Evolutionary conservation across 768 basidiomycete genomes (phyloP).

Genomic region (Royoungia palumana): DNA sequence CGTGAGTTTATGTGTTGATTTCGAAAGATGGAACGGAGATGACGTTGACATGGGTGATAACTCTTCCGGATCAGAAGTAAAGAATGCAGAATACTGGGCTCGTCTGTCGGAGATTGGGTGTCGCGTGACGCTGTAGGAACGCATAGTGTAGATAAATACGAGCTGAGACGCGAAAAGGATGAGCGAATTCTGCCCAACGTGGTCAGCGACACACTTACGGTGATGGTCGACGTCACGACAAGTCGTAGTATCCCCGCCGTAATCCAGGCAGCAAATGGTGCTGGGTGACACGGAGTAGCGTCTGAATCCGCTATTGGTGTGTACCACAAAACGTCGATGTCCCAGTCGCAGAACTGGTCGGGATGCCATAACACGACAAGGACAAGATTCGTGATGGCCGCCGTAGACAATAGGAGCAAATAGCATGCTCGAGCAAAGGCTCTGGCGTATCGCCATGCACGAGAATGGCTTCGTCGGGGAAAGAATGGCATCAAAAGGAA

Average conservation of each 20-base stretch:
- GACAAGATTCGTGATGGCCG: constrained; percentile 53
- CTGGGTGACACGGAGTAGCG: constrained; percentile 13
- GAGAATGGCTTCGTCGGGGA: constrained; percentile 23
- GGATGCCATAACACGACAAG: constrained; percentile 54
- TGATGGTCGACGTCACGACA: constrained; percentile 45
- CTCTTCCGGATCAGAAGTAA: constrained; percentile 21
- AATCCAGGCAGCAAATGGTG: constrained; percentile 51
- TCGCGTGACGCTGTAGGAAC: constrained; percentile 13
- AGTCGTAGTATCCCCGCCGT: constrained; percentile 51
- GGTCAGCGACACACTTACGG: constrained; percentile 42
- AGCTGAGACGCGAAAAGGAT: constrained; percentile 16
- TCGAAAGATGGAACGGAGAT: constrained; percentile 10
- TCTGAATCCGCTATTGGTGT: constrained; percentile 29
- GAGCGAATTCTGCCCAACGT: neutral
- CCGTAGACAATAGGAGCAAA: constrained; percentile 46
- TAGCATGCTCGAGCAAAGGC: constrained; percentile 40
- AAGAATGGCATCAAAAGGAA: constrained; percentile 38
- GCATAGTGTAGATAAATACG: constrained; percentile 19
- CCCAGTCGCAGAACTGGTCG: constrained; percentile 53
- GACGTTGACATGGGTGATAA: constrained; percentile 15
- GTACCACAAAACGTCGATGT: constrained; percentile 68
- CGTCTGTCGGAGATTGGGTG: constrained; percentile 16
- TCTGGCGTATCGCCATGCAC: constrained; percentile 11
- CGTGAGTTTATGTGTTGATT: constrained; percentile 8
- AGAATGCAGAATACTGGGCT: constrained; percentile 15